Evolutionary conservation across 2,329 filamentous ascomycete species (phyloP), one percentile per base, ranked within the genome.

Genomic region (Microcyclospora pomicola): DNA sequence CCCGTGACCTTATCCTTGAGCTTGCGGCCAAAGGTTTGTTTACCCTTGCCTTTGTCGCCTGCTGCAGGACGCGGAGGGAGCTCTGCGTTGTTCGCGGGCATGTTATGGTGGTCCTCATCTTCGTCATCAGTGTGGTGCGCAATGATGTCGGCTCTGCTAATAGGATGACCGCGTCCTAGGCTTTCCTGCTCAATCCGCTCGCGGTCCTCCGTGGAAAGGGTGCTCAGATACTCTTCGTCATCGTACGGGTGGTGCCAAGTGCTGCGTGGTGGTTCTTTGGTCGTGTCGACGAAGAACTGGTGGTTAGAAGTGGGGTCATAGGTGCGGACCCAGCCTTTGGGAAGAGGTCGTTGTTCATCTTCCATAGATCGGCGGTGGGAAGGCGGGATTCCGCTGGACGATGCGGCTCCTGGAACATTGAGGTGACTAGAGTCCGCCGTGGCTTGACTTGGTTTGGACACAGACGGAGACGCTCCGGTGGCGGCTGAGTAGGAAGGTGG

Each of bases 231-330:
- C 36, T 65, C 47, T 2, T 69, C 64, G 49, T 76, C 73, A 48
- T 77, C 74, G 52, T 75, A 71, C 0, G 74, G 73, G 49, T 77
- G 74, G 33, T 67, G 63, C 74, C 74, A 77, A 46, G 73, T 75
- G 40, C 67, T 69, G 34, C 71, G 66, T 0, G 72, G 72, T 1
- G 73, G 73, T 10, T 66, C 56, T 19, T 60, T 54, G 24, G 49
- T 65, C 1, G 71, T 77, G 55, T 77, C 69, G 49, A 77, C 73
- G 55, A 74, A 77, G 66, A 75, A 78, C 48, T 77, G 73, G 49
- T 77, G 74, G 13, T 66, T 52, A 10, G 61, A 63, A 36, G 67
- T 49, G 1, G 64, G 51, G 49, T 78, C 73, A 52, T 67, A 77
- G 41, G 67, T 63, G 2, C 74, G 61, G 1, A 75, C 58, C 73